These are phyloP conservation scores for Pleurotus pulmonarius DNA, from an alignment of 768 basidiomycete genomes.

Conservation along the genomic window DNA sequence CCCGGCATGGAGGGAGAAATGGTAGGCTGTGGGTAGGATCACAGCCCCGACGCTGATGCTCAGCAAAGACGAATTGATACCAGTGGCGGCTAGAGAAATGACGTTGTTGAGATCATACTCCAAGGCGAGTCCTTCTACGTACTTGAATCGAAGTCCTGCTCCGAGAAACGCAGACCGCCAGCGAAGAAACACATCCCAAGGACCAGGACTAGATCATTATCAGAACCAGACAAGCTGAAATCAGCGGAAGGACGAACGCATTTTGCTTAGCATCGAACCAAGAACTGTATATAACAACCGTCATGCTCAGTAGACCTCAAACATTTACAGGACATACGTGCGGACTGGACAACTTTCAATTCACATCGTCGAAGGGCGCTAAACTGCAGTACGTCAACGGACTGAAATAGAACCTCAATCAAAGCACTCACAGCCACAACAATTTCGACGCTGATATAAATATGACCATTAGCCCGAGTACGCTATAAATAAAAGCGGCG, in stretches of 20 bases:
- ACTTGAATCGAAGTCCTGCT: constrained; percentile 78
- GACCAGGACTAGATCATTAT: constrained; percentile 57
- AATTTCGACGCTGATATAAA: constrained; percentile 44
- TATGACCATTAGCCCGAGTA: constrained; percentile 6
- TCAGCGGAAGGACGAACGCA: constrained; percentile 29
- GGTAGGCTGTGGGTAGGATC: constrained; percentile 75
- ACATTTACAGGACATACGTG: constrained; percentile 43
- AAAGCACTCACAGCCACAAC: constrained; percentile 65
- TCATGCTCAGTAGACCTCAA: neutral
- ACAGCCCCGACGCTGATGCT: constrained; percentile 76
- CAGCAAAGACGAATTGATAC: constrained; percentile 70
- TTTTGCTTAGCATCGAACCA: constrained; percentile 79
- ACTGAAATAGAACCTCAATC: neutral
- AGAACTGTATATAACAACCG: constrained; percentile 48
- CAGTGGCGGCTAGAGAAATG: constrained; percentile 51
- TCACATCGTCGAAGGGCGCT: constrained; percentile 83
- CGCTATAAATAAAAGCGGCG: neutral
- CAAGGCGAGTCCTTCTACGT: constrained; percentile 16
- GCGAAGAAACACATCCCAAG: constrained; percentile 86
- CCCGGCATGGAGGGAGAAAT: constrained; percentile 48
- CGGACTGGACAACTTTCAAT: constrained; percentile 75
- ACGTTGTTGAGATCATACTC: neutral
- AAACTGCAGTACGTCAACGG: constrained; percentile 38
- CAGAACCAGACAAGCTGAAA: neutral
- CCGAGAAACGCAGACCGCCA: constrained; percentile 70